Evolutionary conservation across 306 rosid genomes (phyloP).

Genomic region (Pyrus bretschneideri): DNA sequence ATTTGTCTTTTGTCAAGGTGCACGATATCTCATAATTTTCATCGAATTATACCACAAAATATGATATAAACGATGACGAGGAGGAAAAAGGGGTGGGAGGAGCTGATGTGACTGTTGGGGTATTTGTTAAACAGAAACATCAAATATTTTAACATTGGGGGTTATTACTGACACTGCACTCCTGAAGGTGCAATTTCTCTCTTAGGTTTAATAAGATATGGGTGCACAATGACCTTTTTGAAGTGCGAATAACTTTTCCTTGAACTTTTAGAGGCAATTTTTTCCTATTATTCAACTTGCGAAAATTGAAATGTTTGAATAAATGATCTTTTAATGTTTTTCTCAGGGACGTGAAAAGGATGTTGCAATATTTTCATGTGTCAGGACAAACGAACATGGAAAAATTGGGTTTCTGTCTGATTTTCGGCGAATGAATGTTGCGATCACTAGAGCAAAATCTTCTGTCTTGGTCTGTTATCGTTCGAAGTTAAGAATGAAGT

Average conservation of each 20-base stretch:
- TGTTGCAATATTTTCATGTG: constrained; percentile 82
- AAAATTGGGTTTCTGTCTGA: constrained; percentile 80
- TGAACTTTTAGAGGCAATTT: background rate
- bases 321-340: background rate
- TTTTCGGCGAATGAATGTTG: constrained; percentile 80
- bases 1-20: background rate
- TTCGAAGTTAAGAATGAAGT: constrained; percentile 7
- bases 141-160: background rate
- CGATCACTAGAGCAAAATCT: constrained; percentile 93
- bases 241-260: too few species aligned
- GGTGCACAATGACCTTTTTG: too few species aligned
- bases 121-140: background rate
- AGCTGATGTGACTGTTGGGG: background rate
- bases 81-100: background rate
- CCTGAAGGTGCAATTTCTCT: too few species aligned
- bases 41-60: background rate
- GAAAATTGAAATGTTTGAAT: background rate
- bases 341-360: constrained; percentile 93
- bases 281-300: background rate
- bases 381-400: constrained; percentile 64
- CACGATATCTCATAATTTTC: background rate
- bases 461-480: constrained; percentile 64
- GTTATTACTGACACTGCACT: too few species aligned
- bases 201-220: too few species aligned
- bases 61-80: background rate